A percentile compares a stretch with the other conserved stretches of the same genome.
Evolutionary conservation across 78 protist species (phyloP).

Genomic region (Isochrysis galbana): DNA sequence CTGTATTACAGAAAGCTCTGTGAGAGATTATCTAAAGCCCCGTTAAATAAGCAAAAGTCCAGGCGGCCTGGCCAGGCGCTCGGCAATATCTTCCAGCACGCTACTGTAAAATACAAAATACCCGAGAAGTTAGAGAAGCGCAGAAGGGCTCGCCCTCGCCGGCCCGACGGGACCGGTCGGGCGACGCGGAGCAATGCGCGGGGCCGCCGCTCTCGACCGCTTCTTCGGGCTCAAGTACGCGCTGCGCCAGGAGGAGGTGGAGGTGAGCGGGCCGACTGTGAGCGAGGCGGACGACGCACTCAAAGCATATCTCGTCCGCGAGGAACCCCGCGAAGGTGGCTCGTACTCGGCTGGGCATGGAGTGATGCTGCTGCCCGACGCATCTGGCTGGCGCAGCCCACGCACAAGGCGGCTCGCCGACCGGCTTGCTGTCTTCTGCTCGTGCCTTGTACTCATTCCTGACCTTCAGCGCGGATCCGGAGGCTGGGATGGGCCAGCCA

Average conservation of each 20-base stretch:
- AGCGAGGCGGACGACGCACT: too few relatives aligned
- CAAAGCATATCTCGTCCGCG: neutral
- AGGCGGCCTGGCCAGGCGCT: too few relatives aligned
- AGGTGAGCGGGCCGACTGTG: neutral
- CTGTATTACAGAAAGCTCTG: too few relatives aligned
- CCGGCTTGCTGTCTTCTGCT: conserved; percentile 17
- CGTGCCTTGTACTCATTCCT: neutral
- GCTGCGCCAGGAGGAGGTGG: neutral
- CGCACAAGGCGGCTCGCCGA: neutral
- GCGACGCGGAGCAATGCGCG: too few relatives aligned
- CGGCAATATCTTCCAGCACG: too few relatives aligned
- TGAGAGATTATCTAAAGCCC: too few relatives aligned
- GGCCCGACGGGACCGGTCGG: too few relatives aligned
- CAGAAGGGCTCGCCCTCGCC: too few relatives aligned
- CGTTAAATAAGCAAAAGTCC: too few relatives aligned
- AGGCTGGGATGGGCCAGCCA: neutral
- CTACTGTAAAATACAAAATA: too few relatives aligned
- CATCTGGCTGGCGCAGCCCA: neutral
- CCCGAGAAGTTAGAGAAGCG: too few relatives aligned
- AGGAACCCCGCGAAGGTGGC: neutral
- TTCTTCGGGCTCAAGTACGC: neutral
- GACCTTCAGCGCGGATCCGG: neutral
- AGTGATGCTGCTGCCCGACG: neutral
- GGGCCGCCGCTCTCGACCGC: neutral
- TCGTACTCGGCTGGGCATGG: neutral